Conservation (phyloP, 2,329 filamentous ascomycete species). For the Furcasterigmium furcatum region DNA sequence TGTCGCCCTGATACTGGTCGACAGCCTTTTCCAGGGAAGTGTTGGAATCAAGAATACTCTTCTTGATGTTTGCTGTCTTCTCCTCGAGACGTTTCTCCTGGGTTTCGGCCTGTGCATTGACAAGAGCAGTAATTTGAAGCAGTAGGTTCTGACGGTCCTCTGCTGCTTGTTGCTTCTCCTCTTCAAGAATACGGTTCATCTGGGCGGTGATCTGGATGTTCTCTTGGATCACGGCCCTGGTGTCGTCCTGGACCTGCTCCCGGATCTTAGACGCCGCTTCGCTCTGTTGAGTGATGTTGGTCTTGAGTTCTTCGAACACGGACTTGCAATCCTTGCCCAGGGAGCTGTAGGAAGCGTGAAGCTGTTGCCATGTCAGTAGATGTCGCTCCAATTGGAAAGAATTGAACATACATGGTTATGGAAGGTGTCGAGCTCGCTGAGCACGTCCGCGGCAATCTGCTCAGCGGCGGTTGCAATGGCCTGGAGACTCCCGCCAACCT, state of each 20-base stretch:
- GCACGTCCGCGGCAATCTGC: constrained; percentile 84
- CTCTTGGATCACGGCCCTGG: constrained; percentile 63
- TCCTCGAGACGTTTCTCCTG: constrained; percentile 70
- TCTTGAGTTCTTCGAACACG: constrained; percentile 78
- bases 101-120: constrained; percentile 69
- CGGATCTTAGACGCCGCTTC: constrained; percentile 71
- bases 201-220: constrained; percentile 64
- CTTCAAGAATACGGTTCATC: constrained; percentile 67
- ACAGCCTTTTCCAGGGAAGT: constrained; percentile 63
- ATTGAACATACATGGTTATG: constrained; percentile 57
- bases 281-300: constrained; percentile 72
- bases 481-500: constrained; percentile 80
- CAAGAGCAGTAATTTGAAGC: constrained; percentile 71
- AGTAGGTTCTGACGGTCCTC: constrained; percentile 73
- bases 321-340: constrained; percentile 83
- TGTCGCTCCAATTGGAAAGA: not conserved
- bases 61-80: constrained; percentile 59
- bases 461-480: constrained; percentile 81
- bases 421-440: constrained; percentile 81
- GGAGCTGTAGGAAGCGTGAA: constrained; percentile 79
- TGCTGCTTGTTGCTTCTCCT: constrained; percentile 71
- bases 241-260: constrained; percentile 68
- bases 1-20: constrained; percentile 63
- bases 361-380: constrained; percentile 35
- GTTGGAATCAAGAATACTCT: constrained; percentile 62